phyloP scores from a whole-genome alignment of 495 filamentous ascomycete species.

The Penicillium arizonense region DNA sequence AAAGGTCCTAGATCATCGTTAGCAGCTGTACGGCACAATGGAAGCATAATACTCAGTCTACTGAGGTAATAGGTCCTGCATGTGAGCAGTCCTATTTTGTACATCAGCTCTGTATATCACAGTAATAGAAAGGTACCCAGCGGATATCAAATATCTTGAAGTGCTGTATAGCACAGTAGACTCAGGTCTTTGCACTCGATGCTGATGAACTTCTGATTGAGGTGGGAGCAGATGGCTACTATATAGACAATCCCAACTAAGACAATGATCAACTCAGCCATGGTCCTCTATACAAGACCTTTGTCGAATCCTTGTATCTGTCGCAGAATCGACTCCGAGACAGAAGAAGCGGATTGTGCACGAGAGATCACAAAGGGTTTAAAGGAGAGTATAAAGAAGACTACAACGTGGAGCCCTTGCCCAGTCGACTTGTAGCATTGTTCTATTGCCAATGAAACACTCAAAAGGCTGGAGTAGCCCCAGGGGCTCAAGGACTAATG shows the following conservation, averaged over 20 bases:
- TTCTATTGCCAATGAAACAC: neutral
- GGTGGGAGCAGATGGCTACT: neutral
- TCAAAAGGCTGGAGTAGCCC: too few relatives aligned
- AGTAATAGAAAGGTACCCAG: too few relatives aligned
- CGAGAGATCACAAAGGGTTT: neutral
- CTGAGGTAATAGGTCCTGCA: too few relatives aligned
- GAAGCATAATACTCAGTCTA: too few relatives aligned
- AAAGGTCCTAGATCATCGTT: too few relatives aligned
- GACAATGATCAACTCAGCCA: neutral
- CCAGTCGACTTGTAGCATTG: neutral
- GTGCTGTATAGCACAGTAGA: too few relatives aligned
- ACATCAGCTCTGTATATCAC: too few relatives aligned
- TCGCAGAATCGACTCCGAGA: neutral
- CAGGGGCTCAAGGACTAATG: neutral
- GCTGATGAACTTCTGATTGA: too few relatives aligned
- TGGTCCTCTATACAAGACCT: neutral
- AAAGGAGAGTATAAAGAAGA: neutral
- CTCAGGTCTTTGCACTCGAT: too few relatives aligned
- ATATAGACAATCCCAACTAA: slow-evolving; percentile 5
- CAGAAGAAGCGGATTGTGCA: slow-evolving; percentile 1
- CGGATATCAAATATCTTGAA: too few relatives aligned
- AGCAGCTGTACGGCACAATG: too few relatives aligned
- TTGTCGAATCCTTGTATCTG: neutral
- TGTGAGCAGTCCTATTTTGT: too few relatives aligned
- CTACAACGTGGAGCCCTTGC: neutral